Evolutionary conservation across 352 stramenopile species (phyloP).

Genomic region (Phytophthora podocarpi): DNA sequence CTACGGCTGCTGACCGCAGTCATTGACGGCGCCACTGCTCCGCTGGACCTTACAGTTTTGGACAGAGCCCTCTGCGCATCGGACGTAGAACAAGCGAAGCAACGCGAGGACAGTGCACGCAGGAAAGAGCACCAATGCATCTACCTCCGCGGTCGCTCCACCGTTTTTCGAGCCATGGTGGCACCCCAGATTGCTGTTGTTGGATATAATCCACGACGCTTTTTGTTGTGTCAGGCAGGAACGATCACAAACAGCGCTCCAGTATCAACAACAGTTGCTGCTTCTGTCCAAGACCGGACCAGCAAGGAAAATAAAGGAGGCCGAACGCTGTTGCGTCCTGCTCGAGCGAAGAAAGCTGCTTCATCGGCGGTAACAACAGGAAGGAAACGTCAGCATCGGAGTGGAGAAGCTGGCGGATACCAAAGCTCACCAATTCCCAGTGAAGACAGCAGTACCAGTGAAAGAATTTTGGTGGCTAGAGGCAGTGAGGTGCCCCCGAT

Average conservation of each 20-base stretch:
- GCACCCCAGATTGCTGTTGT: conserved; percentile 48
- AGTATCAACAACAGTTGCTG: neutral
- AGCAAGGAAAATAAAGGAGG: conserved; percentile 26
- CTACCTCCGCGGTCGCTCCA: conserved; percentile 54
- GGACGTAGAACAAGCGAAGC: conserved; percentile 40
- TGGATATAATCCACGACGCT: conserved; percentile 46
- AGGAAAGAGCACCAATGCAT: conserved; percentile 63
- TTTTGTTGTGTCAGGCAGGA: conserved; percentile 13
- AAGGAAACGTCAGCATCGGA: conserved; percentile 23
- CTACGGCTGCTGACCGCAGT: conserved; percentile 56
- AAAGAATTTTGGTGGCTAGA: conserved; percentile 19
- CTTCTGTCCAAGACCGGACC: conserved; percentile 8
- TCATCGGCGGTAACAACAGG: conserved; percentile 1
- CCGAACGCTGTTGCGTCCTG: conserved; percentile 22
- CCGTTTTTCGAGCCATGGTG: conserved; percentile 53
- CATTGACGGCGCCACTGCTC: conserved; percentile 42
- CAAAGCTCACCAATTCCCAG: neutral
- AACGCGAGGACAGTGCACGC: conserved; percentile 41
- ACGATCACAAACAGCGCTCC: neutral
- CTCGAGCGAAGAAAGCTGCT: conserved; percentile 15
- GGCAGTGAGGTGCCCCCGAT: conserved; percentile 34
- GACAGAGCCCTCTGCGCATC: conserved; percentile 44
- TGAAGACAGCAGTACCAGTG: conserved; percentile 16
- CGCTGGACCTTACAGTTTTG: conserved; percentile 52
- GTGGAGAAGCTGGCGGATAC: conserved; percentile 13